A percentile compares a stretch with the other conserved stretches of the same genome.
Conservation (phyloP, 140 eudicot genomes). For the Flaveria floridana region DNA sequence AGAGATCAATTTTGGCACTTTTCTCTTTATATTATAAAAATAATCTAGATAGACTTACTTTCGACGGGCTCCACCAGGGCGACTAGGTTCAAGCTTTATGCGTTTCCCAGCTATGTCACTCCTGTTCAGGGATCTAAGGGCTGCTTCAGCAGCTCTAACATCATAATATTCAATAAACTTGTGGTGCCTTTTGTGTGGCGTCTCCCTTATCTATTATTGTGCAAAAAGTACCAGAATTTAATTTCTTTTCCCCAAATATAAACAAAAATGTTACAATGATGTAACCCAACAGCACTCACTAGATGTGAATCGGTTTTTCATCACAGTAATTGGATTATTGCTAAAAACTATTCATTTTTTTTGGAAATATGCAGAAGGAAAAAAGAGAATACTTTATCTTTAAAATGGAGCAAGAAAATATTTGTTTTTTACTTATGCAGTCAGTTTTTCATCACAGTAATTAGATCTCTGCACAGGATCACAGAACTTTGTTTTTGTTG, state of each 20-base stretch:
- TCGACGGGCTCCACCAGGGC: slow-evolving; percentile 93
- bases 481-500: neutral
- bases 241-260: neutral
- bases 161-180: slow-evolving; percentile 87
- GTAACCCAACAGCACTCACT: slow-evolving; percentile 5
- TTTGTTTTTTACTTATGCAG: too few species aligned
- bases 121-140: slow-evolving; percentile 80
- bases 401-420: neutral
- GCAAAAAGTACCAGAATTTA: slow-evolving; percentile 5
- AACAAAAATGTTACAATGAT: slow-evolving; percentile 5
- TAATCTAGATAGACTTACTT: slow-evolving; percentile 38
- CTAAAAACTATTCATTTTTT: neutral
- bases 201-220: slow-evolving; percentile 72
- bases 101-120: slow-evolving; percentile 97
- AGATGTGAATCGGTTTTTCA: neutral
- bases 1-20: neutral
- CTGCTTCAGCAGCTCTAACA: slow-evolving; percentile 90
- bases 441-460: neutral
- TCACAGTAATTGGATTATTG: neutral
- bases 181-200: slow-evolving; percentile 90
- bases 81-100: slow-evolving; percentile 93
- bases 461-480: neutral
- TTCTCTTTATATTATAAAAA: neutral
- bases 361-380: neutral
- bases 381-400: neutral